phyloP scores from a whole-genome alignment of 2,329 filamentous ascomycete genomes.

The Fusarium sp. region DNA sequence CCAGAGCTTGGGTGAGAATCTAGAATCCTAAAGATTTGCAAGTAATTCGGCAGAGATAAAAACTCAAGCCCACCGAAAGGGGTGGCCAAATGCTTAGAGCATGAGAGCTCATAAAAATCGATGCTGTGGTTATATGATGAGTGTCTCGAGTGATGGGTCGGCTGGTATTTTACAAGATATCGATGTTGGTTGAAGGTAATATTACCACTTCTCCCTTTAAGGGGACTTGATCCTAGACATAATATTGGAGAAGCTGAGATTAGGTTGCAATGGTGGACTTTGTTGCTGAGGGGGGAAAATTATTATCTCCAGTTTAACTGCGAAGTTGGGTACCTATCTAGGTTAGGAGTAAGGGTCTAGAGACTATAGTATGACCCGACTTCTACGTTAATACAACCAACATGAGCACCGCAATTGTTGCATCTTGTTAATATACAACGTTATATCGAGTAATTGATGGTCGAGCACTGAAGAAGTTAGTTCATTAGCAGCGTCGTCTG shows the following conservation, averaged over 20 bases:
- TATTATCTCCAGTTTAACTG: conserved; percentile 23
- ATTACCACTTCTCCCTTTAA: conserved; percentile 13
- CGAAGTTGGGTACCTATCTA: no score
- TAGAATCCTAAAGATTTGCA: conserved; percentile 29
- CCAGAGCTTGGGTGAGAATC: conserved; percentile 19
- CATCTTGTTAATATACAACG: background rate
- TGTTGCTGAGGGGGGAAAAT: conserved; percentile 21
- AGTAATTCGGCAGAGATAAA: conserved; percentile 4
- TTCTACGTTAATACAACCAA: background rate
- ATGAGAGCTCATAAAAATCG: background rate
- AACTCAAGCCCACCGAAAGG: conserved; percentile 1
- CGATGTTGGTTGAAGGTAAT: conserved; percentile 2
- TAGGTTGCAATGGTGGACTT: conserved; percentile 29
- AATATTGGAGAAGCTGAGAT: conserved; percentile 27
- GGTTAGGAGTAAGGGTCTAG: background rate
- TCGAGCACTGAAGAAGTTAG: conserved; percentile 4
- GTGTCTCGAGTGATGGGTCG: conserved; percentile 17
- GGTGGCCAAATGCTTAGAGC: background rate
- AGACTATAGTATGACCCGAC: background rate
- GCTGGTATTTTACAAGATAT: background rate
- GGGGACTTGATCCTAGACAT: background rate
- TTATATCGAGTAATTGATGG: background rate
- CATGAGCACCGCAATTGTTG: background rate
- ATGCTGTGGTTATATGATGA: background rate
- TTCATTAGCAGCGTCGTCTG: conserved; percentile 21